Base-by-base conservation (phyloP, 495 filamentous ascomycete genomes). In the Hypoxylon lienhwacheense region DNA sequence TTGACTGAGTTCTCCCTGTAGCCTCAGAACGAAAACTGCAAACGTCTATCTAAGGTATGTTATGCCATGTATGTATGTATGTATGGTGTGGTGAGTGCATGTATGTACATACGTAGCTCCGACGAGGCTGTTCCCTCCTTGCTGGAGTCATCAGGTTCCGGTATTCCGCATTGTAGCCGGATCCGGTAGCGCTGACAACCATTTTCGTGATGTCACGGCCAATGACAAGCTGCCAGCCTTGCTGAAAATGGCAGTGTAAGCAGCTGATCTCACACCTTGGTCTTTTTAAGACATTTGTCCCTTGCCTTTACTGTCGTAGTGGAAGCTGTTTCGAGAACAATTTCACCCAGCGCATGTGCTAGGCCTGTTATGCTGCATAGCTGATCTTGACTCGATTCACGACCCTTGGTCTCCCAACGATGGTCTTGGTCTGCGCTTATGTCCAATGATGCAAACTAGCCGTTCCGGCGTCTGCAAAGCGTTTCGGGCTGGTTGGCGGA, bases 381-480 rank as follows among this genome's bases (percentile, higher is more conserved):
- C 42, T 26, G 58, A 61, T 58, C 53, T 53, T 58, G 43, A 46
- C 59, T 53, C 19, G 15, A 52, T 53, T 20, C 42, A 48, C 53
- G 26, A 47, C 44, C 43, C 32, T 45, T 21, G 31, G 31, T 25
- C 16, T 46, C 40, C 47, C 14, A 35, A 58, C 48, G 47, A 50
- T 32, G 29, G 42, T 49, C 58, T 63, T 43, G 59, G 48, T 25
- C 35, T 54, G 32, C 56, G 49, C 56, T 60, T 54, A 60, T 60
- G 59, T 54, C 45, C 53, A 63, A 63, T 63, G 53, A 63, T 63
- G 59, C 54, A 63, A 63, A 47, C 47, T 54, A 49, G 53, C 19
- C 21, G 43, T 61, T 56, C 47, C 52, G 47, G 58, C 58, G 52
- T 19, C 35, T 53, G 31, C 17, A 22, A 17, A 41, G 59, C 17